phyloP scores from a whole-genome alignment of 2,329 filamentous ascomycete genomes.

The Aschersonia sp. region DNA sequence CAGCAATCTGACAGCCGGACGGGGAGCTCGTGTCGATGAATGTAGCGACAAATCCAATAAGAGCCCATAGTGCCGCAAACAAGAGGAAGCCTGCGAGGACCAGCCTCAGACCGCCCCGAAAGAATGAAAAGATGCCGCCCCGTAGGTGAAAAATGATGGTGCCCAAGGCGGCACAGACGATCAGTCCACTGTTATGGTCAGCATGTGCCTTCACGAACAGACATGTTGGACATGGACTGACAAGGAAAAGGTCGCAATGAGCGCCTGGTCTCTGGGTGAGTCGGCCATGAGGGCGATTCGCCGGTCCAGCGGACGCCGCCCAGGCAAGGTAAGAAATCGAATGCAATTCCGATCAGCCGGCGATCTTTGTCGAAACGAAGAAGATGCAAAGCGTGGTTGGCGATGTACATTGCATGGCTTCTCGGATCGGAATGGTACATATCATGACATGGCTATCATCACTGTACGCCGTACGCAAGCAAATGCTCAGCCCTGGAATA shows the following conservation, averaged over 20 bases:
- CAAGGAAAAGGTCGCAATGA: not conserved
- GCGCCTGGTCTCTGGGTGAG: not conserved
- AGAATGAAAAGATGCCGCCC: slow-evolving; percentile 31
- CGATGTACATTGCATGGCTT: not conserved
- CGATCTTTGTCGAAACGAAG: not conserved
- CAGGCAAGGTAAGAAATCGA: not conserved
- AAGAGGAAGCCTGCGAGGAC: slow-evolving; percentile 42
- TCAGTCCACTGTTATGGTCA: slow-evolving; percentile 26
- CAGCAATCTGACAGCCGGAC: slow-evolving; percentile 34
- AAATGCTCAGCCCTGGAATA: no score
- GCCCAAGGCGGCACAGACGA: slow-evolving; percentile 35
- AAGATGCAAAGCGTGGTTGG: not conserved
- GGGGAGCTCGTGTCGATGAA: slow-evolving; percentile 27
- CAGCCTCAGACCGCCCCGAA: slow-evolving; percentile 48
- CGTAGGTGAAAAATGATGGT: slow-evolving; percentile 30
- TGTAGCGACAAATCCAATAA: slow-evolving; percentile 34
- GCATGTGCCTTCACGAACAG: not conserved
- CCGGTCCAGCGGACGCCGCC: not conserved
- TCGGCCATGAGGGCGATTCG: not conserved
- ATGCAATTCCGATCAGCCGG: no score
- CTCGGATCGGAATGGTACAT: not conserved
- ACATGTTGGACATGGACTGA: not conserved
- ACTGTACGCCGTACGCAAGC: no score
- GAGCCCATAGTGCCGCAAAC: slow-evolving; percentile 37
- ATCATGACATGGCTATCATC: not conserved